Evolutionary conservation across 2,329 filamentous ascomycete genomes (phyloP).

Genomic region (Orbilia quercus): DNA sequence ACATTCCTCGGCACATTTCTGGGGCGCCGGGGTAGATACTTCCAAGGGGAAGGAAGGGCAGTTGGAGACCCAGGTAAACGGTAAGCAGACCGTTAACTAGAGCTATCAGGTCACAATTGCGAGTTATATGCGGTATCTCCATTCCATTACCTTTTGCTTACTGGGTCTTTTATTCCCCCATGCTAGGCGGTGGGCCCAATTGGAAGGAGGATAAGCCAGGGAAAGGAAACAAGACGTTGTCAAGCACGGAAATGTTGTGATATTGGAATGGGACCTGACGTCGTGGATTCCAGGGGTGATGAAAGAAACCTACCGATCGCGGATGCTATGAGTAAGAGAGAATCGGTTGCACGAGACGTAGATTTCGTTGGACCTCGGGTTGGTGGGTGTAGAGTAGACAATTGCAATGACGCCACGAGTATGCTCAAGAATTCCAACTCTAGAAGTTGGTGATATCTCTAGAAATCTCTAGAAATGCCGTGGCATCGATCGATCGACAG

Average conservation of each 20-base stretch:
- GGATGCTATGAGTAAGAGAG: too few relatives aligned
- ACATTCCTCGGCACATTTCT: constrained; percentile 24
- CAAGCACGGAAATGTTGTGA: constrained; percentile 1
- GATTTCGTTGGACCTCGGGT: not conserved
- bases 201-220: constrained; percentile 5
- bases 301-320: too few relatives aligned
- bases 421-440: constrained; percentile 4
- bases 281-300: constrained; percentile 26
- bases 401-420: constrained; percentile 9
- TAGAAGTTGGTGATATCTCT: not conserved
- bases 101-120: constrained; percentile 2
- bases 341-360: not conserved
- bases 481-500: constrained; percentile 1
- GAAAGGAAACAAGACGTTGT: not conserved
- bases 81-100: constrained; percentile 4
- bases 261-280: not conserved
- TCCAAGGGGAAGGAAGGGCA: constrained; percentile 31
- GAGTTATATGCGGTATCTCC: not conserved
- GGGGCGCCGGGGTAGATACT: constrained; percentile 1
- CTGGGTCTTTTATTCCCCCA: not conserved
- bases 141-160: constrained; percentile 9
- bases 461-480: not conserved
- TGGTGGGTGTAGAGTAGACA: not conserved
- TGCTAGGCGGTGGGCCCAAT: not conserved
- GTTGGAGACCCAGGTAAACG: constrained; percentile 28